These are phyloP conservation scores for Fraxinus sp. DNA, from an alignment of 305 asterid species.

Conservation along the genomic window DNA sequence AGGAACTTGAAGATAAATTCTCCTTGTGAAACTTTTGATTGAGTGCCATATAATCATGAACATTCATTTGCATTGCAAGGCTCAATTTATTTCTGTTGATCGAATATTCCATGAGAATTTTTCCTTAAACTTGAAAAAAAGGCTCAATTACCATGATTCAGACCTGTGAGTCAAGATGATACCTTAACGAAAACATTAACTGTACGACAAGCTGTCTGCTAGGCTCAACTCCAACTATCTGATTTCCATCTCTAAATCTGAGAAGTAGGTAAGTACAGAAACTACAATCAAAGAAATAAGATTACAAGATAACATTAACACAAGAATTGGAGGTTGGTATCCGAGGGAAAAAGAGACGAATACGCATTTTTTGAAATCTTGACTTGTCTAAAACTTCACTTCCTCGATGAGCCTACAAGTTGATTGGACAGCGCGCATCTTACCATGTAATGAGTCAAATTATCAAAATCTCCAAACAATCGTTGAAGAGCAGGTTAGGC, in stretches of 20 bases:
- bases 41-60: background rate
- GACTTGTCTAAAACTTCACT: background rate
- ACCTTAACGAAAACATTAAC: background rate
- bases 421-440: background rate
- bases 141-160: background rate
- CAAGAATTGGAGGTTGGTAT: background rate
- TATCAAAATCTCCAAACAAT: background rate
- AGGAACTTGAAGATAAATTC: background rate
- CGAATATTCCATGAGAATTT: background rate
- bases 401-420: background rate
- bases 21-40: background rate
- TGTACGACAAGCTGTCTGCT: background rate
- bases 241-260: background rate
- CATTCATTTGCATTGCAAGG: background rate
- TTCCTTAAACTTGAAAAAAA: background rate
- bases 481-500: constrained; percentile 1
- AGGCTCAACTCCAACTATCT: background rate
- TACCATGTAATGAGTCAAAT: background rate
- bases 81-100: background rate
- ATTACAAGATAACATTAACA: background rate
- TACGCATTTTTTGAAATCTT: background rate
- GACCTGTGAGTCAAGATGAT: background rate
- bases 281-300: background rate
- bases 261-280: background rate
- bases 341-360: background rate